phyloP scores from a whole-genome alignment of 495 filamentous ascomycete species.

The Pyrenula aspistea region DNA sequence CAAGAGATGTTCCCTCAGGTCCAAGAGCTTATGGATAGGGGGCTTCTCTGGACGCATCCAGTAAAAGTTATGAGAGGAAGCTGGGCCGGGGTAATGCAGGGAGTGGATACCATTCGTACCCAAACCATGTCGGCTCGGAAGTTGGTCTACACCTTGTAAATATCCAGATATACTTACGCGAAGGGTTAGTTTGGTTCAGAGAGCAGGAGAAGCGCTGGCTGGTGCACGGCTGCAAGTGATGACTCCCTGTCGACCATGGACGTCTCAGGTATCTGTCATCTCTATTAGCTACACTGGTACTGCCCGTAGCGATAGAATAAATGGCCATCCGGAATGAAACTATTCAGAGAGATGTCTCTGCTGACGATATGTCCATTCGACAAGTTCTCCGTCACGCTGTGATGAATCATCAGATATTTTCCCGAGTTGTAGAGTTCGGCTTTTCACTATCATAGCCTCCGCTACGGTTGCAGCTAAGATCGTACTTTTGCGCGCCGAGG shows the following conservation, averaged over 20 bases:
- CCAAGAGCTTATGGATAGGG: constrained; percentile 5
- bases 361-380: not conserved
- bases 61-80: constrained; percentile 8
- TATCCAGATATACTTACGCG: not conserved
- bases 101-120: constrained; percentile 7
- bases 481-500: no score
- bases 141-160: constrained; percentile 9
- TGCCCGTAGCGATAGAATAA: not conserved
- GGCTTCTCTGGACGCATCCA: constrained; percentile 9
- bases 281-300: not conserved
- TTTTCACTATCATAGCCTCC: no score
- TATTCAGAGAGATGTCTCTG: not conserved
- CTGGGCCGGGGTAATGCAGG: constrained; percentile 6
- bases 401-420: no score
- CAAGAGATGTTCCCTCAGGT: constrained; percentile 1
- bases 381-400: no score
- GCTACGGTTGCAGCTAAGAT: no score
- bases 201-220: not conserved
- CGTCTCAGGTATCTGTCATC: not conserved
- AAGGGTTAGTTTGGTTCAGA: not conserved
- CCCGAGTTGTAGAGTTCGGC: no score
- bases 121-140: constrained; percentile 13
- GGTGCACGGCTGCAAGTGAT: not conserved
- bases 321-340: not conserved
- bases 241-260: not conserved